Evolutionary conservation across 78 protist species (phyloP).

Genomic region (Abeoforma whisleri): DNA sequence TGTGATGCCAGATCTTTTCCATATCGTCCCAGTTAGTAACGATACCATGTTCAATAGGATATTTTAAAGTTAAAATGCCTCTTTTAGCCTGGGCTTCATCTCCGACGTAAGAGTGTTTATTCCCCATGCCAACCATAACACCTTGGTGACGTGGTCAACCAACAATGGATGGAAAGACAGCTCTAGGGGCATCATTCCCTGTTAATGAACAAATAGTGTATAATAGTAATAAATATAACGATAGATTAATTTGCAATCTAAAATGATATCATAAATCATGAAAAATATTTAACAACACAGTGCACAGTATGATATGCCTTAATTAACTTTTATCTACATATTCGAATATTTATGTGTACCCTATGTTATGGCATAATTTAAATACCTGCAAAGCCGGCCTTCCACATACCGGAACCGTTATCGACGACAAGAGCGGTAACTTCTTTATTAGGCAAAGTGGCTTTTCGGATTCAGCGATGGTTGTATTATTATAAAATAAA

Average conservation of each 20-base stretch:
- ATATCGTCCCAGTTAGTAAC: slow-evolving; percentile 97
- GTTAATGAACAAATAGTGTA: slow-evolving; percentile 46
- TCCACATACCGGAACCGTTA: slow-evolving; percentile 89
- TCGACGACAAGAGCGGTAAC: slow-evolving; percentile 65
- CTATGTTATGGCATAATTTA: too few species aligned
- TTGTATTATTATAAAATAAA: too few species aligned
- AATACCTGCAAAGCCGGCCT: slow-evolving; percentile 92
- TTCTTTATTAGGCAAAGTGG: slow-evolving; percentile 30
- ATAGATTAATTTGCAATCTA: too few species aligned
- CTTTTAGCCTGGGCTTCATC: slow-evolving; percentile 84
- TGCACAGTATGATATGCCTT: too few species aligned
- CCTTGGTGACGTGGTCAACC: slow-evolving; percentile 77
- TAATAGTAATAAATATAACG: too few species aligned
- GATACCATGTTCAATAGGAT: slow-evolving; percentile 96
- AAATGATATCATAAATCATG: too few species aligned
- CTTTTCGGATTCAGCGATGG: too few species aligned
- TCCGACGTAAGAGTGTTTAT: slow-evolving; percentile 78
- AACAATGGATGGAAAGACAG: slow-evolving; percentile 69
- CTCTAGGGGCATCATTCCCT: slow-evolving; percentile 81
- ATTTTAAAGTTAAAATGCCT: slow-evolving; percentile 70
- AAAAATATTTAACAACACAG: too few species aligned
- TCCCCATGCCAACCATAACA: slow-evolving; percentile 71
- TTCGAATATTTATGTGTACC: too few species aligned
- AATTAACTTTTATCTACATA: too few species aligned
- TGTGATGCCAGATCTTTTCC: slow-evolving; percentile 94